These are phyloP conservation scores for Stereocaulon alpinum DNA, from an alignment of 495 filamentous ascomycete species.

Conservation along the genomic window DNA sequence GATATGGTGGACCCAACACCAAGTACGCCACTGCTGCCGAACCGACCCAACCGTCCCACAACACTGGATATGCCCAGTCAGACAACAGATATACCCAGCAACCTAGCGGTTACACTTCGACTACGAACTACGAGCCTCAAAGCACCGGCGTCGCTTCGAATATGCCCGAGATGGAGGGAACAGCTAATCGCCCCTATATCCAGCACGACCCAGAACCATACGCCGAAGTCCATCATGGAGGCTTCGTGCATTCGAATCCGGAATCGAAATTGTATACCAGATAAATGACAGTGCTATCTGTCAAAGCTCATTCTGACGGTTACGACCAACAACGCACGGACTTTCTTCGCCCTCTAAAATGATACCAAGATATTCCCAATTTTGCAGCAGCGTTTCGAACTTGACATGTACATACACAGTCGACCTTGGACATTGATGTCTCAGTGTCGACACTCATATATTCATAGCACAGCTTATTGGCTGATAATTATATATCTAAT, in stretches of 20 bases:
- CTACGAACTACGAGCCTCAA: slow-evolving; percentile 9
- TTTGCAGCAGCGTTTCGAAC: neutral
- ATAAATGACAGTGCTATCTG: neutral
- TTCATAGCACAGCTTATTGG: too few relatives aligned
- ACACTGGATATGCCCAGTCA: neutral
- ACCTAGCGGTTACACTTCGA: neutral
- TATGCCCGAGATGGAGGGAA: neutral
- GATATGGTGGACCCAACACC: slow-evolving; percentile 18
- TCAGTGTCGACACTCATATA: too few relatives aligned
- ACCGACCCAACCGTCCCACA: neutral
- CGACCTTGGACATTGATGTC: too few relatives aligned
- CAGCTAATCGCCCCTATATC: neutral
- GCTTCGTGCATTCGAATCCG: neutral
- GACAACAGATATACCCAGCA: too few relatives aligned
- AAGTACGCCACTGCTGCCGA: slow-evolving; percentile 12
- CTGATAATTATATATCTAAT: too few relatives aligned
- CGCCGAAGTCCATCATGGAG: neutral
- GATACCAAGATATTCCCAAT: neutral
- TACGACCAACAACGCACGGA: neutral
- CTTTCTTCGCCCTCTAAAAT: slow-evolving; percentile 1
- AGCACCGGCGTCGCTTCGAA: slow-evolving; percentile 1
- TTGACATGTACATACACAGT: neutral
- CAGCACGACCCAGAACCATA: neutral
- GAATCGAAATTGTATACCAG: neutral
- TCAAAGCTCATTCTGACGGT: neutral